Conservation (phyloP, 805 yeast species). For the Wickerhamomyces tratensis region DNA sequence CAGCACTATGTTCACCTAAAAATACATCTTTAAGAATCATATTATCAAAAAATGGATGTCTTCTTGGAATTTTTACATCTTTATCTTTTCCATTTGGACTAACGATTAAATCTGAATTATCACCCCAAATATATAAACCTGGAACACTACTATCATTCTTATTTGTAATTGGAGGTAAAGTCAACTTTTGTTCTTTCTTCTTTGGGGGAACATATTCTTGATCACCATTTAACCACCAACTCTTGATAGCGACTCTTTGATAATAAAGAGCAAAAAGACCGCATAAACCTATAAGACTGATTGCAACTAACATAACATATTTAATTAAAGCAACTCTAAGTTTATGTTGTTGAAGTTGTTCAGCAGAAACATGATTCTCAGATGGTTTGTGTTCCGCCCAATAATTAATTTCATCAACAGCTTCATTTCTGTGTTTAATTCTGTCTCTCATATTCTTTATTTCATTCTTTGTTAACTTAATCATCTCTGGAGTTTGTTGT, state of each 20-base stretch:
- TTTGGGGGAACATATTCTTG: slow-evolving; percentile 13
- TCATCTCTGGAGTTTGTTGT: too few species aligned
- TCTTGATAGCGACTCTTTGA: slow-evolving; percentile 22
- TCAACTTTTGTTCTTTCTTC: slow-evolving; percentile 12
- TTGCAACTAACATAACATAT: slow-evolving; percentile 35
- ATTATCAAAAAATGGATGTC: slow-evolving; percentile 58
- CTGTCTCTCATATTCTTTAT: too few species aligned
- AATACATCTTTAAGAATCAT: slow-evolving; percentile 46
- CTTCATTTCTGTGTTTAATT: background rate
- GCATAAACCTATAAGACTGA: slow-evolving; percentile 27
- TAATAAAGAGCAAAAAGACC: slow-evolving; percentile 31
- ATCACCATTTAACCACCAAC: slow-evolving; percentile 21
- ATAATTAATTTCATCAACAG: background rate
- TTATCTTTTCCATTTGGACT: slow-evolving; percentile 16
- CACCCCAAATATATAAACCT: slow-evolving; percentile 61
- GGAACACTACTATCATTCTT: slow-evolving; percentile 33
- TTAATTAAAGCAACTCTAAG: slow-evolving; percentile 33
- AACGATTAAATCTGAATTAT: slow-evolving; percentile 31
- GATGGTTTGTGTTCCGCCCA: background rate
- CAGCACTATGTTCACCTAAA: slow-evolving; percentile 32
- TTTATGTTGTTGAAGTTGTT: slow-evolving; percentile 16
- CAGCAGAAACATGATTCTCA: background rate
- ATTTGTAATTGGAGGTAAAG: slow-evolving; percentile 22
- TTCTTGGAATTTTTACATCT: slow-evolving; percentile 41
- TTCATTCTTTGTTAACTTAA: background rate